Evolutionary conservation across 257 asterid species (phyloP).

Genomic region (Jacaranda copaia): DNA sequence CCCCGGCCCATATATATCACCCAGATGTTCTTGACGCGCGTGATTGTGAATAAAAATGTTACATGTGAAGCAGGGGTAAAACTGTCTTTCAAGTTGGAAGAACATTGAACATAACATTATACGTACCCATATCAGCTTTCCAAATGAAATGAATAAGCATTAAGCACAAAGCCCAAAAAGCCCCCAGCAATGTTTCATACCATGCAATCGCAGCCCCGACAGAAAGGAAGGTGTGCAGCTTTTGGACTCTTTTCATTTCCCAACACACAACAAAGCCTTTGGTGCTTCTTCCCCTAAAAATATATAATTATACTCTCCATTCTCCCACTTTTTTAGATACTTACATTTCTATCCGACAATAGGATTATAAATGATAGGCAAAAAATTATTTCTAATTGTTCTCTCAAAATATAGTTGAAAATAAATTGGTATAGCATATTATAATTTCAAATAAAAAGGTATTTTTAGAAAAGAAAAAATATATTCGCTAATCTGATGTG

Average conservation of each 20-base stretch:
- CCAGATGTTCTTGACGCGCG: not conserved
- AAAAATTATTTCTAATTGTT: too few species aligned
- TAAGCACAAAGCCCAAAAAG: constrained; percentile 56
- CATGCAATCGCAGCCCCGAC: constrained; percentile 54
- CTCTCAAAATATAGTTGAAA: too few species aligned
- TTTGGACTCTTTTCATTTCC: constrained; percentile 63
- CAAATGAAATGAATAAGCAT: constrained; percentile 47
- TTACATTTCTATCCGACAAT: not conserved
- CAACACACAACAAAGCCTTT: constrained; percentile 42
- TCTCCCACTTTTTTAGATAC: not conserved
- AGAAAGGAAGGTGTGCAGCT: constrained; percentile 70
- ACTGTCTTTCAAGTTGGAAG: not conserved
- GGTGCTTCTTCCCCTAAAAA: not conserved
- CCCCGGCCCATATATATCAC: not conserved
- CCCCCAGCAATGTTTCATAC: constrained; percentile 43
- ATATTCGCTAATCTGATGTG: too few species aligned
- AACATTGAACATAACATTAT: too few species aligned
- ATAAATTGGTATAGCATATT: too few species aligned
- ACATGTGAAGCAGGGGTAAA: not conserved
- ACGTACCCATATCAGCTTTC: not conserved
- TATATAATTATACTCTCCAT: constrained; percentile 1
- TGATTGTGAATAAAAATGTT: not conserved
- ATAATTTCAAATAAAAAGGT: too few species aligned
- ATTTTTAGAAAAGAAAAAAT: too few species aligned
- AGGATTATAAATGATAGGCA: too few species aligned